Evolutionary conservation across 345 rosid species (phyloP).

Genomic region (Laguncularia racemosa): DNA sequence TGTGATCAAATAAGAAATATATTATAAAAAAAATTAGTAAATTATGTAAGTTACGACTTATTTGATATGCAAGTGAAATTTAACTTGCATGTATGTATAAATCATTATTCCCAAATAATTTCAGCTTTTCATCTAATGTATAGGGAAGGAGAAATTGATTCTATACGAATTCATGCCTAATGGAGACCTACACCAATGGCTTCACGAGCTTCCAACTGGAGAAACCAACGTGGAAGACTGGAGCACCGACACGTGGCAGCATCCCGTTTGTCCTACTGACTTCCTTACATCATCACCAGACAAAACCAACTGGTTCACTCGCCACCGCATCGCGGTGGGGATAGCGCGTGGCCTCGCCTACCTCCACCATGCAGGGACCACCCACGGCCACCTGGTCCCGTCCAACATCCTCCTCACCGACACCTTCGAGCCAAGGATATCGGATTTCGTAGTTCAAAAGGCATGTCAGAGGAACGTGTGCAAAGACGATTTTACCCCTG

Average conservation of each 20-base stretch:
- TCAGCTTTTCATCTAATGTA: neutral
- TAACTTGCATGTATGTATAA: neutral
- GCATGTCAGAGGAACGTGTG: conserved; percentile 8
- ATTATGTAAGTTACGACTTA: neutral
- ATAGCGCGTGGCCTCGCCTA: conserved; percentile 92
- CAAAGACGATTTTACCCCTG: conserved; percentile 14
- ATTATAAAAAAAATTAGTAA: no score
- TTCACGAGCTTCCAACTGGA: conserved; percentile 87
- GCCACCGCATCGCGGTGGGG: conserved; percentile 80
- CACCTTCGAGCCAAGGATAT: conserved; percentile 62
- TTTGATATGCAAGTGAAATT: neutral
- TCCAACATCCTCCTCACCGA: conserved; percentile 75
- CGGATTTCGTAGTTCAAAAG: conserved; percentile 54
- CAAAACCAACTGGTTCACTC: conserved; percentile 61
- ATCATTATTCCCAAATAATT: neutral
- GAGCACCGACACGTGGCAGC: conserved; percentile 94
- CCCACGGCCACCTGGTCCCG: conserved; percentile 74
- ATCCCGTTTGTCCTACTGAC: conserved; percentile 15
- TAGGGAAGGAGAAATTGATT: conserved; percentile 76
- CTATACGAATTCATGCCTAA: conserved; percentile 77
- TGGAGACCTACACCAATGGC: conserved; percentile 88
- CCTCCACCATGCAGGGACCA: conserved; percentile 79
- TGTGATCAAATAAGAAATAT: no score
- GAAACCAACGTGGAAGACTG: conserved; percentile 84
- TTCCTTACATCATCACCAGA: conserved; percentile 31